Conservation (phyloP, 2,329 filamentous ascomycete species). For the Xylaria sp. region DNA sequence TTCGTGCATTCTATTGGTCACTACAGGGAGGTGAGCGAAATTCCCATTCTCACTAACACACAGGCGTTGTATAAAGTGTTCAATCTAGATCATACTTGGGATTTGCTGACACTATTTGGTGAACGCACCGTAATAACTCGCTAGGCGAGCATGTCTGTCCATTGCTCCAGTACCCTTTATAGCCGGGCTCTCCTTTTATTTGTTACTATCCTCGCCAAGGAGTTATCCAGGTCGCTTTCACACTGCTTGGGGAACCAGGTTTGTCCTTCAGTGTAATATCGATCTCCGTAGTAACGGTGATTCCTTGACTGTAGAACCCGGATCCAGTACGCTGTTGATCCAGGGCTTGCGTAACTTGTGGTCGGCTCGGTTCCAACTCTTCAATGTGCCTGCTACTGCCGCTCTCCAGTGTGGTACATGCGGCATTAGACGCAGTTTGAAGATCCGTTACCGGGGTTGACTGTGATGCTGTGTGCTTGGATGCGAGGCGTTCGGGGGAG, state of each 20-base stretch:
- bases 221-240: constrained; percentile 27
- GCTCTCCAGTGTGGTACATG: not conserved
- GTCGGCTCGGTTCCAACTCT: not conserved
- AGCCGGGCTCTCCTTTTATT: not conserved
- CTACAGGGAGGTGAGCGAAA: no score
- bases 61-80: no score
- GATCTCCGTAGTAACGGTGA: constrained; percentile 13
- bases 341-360: not conserved
- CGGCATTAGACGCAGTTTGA: not conserved
- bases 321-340: not conserved
- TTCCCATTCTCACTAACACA: no score
- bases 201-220: constrained; percentile 42
- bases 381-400: not conserved
- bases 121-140: not conserved
- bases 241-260: not conserved
- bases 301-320: not conserved
- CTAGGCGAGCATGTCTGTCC: not conserved
- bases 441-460: not conserved
- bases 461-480: not conserved
- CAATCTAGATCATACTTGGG: no score
- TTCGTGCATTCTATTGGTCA: no score
- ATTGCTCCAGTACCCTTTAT: not conserved
- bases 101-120: not conserved
- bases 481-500: not conserved
- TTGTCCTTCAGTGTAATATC: not conserved